Conservation (phyloP, 176 grass and related monocot genomes). For the Echinochloa phyllopogon region DNA sequence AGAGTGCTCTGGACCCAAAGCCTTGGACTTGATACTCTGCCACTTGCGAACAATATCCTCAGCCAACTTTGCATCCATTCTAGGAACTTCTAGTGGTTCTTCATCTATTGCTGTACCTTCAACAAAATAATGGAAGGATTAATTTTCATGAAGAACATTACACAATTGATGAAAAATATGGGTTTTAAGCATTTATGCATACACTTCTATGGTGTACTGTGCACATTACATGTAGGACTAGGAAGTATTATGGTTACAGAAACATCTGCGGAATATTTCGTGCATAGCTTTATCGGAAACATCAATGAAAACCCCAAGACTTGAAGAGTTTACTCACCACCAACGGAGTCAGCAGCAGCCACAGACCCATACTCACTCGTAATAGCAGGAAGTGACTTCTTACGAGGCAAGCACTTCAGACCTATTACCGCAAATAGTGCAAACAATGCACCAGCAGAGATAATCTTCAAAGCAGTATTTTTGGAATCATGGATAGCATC, state of each 20-base stretch:
- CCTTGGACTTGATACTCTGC: conserved; percentile 88
- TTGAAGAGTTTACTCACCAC: conserved; percentile 38
- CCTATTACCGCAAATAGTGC: conserved; percentile 66
- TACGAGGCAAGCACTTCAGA: conserved; percentile 70
- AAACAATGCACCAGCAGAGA: conserved; percentile 65
- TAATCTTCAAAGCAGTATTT: conserved; percentile 64
- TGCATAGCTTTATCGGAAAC: background rate
- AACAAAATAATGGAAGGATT: conserved; percentile 29
- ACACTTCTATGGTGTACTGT: background rate
- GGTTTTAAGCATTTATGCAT: background rate
- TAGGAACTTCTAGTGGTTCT: conserved; percentile 52
- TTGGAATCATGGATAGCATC: conserved; percentile 48
- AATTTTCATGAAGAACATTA: background rate
- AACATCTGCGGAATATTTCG: conserved; percentile 2
- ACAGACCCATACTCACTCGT: conserved; percentile 53
- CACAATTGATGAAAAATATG: background rate
- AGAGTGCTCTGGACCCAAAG: conserved; percentile 80
- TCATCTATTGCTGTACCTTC: conserved; percentile 50
- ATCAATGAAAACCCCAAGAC: background rate
- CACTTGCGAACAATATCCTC: conserved; percentile 81
- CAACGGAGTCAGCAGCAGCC: conserved; percentile 49
- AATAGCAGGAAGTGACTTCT: conserved; percentile 50
- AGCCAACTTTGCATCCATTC: conserved; percentile 84
- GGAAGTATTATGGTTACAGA: background rate
- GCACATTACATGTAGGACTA: background rate